phyloP scores from a whole-genome alignment of 108 stramenopile genomes.

The Nannochloropsis gaditana region DNA sequence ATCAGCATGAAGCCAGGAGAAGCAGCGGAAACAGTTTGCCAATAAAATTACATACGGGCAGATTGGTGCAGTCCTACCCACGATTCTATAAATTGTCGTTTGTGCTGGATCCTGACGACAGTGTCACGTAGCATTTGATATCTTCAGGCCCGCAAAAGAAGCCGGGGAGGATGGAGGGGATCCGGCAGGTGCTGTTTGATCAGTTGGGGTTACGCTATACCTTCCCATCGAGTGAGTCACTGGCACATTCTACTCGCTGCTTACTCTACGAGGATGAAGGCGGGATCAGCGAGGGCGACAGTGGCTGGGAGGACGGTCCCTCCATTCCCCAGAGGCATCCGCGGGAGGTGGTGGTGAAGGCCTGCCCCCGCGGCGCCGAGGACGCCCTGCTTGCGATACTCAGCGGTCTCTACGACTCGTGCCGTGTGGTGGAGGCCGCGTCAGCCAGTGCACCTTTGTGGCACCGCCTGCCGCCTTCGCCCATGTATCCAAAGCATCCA shows the following conservation, averaged over 20 bases:
- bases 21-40: too few relatives aligned
- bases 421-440: neutral
- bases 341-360: neutral
- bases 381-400: neutral
- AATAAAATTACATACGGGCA: too few relatives aligned
- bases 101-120: too few relatives aligned
- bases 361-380: neutral
- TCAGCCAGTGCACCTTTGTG: neutral
- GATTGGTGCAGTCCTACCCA: too few relatives aligned
- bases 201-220: neutral
- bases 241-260: conserved; percentile 19
- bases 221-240: neutral
- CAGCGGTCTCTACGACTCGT: neutral
- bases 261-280: neutral
- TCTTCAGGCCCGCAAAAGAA: too few relatives aligned
- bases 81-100: too few relatives aligned
- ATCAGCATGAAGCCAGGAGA: too few relatives aligned
- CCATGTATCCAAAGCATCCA: conserved; percentile 6
- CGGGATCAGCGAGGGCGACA: neutral
- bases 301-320: neutral
- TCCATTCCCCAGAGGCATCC: neutral
- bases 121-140: too few relatives aligned
- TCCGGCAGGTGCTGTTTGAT: neutral
- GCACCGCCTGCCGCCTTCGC: neutral
- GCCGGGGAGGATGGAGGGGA: neutral